Conservation (phyloP, 2,329 filamentous ascomycete species). For the Botrytis porri region DNA sequence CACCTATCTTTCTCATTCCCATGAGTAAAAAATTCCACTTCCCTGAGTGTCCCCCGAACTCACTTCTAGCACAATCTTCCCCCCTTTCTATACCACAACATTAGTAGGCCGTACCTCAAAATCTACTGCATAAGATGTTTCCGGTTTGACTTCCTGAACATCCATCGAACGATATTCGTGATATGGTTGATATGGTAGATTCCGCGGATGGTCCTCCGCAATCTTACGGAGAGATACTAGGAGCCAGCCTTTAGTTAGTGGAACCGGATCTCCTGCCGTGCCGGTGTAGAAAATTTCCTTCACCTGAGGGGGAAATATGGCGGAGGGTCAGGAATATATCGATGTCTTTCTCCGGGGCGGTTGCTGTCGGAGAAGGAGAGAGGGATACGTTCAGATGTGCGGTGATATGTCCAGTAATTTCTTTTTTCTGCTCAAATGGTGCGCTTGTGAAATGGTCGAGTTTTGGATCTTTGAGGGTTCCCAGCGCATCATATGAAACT, state of each 20-base stretch:
- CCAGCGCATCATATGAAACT: neutral
- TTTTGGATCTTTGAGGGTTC: neutral
- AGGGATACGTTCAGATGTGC: neutral
- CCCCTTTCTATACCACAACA: neutral
- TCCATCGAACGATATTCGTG: neutral
- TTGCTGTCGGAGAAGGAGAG: neutral
- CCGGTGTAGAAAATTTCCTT: neutral
- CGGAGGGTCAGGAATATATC: neutral
- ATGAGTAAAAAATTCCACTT: neutral
- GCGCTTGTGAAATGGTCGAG: neutral
- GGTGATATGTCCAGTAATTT: neutral
- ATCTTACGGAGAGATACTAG: neutral
- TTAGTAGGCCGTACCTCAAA: neutral
- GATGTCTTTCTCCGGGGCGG: neutral
- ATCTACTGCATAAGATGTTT: neutral
- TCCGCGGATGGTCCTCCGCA: neutral
- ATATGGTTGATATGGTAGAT: neutral
- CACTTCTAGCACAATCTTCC: neutral
- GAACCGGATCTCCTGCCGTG: neutral
- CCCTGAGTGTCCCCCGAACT: neutral
- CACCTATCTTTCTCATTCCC: neutral
- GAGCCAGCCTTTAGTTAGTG: neutral
- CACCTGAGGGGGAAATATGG: neutral
- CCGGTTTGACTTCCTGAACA: neutral
- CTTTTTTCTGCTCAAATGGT: neutral